phyloP scores from a whole-genome alignment of 2,329 filamentous ascomycete species.

The Fusarium sp. region DNA sequence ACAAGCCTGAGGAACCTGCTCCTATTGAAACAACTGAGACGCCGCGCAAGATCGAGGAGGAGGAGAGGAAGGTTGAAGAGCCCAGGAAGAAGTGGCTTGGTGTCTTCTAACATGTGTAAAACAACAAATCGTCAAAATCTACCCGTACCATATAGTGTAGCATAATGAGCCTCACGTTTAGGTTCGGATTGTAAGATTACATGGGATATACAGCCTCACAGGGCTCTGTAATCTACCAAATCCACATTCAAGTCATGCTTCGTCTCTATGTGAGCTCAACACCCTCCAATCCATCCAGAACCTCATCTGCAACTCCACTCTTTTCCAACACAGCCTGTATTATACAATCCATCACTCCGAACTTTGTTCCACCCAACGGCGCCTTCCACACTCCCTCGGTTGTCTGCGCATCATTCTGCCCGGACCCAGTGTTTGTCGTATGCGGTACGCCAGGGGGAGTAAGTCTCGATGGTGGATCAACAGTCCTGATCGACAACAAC shows the following conservation, averaged over 20 bases:
- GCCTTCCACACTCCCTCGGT: constrained; percentile 85
- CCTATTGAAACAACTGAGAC: constrained; percentile 50
- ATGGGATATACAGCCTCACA: constrained; percentile 23
- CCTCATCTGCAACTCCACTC: constrained; percentile 85
- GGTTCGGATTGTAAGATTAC: constrained; percentile 34
- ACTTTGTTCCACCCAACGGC: constrained; percentile 82
- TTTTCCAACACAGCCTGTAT: constrained; percentile 78
- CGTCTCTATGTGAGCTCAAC: constrained; percentile 70
- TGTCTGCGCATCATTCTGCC: constrained; percentile 60
- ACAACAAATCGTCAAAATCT: constrained; percentile 14
- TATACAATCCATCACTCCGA: constrained; percentile 75
- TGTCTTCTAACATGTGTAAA: constrained; percentile 68
- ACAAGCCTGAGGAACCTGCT: constrained; percentile 48
- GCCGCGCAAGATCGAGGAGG: constrained; percentile 41
- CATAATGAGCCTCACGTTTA: constrained; percentile 21
- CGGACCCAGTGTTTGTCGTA: constrained; percentile 60
- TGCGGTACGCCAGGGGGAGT: constrained; percentile 77
- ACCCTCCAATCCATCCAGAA: constrained; percentile 80
- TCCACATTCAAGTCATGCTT: not conserved
- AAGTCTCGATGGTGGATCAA: constrained; percentile 77
- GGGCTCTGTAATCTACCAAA: constrained; percentile 11
- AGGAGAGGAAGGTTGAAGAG: constrained; percentile 44
- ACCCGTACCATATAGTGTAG: constrained; percentile 35
- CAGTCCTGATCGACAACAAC: constrained; percentile 73
- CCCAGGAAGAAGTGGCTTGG: constrained; percentile 82